A percentile compares a stretch with the other conserved stretches of the same genome.
These are phyloP conservation scores for Arabidopsis thaliana DNA, from an alignment of 345 rosid genomes.

Conservation along the genomic window DNA sequence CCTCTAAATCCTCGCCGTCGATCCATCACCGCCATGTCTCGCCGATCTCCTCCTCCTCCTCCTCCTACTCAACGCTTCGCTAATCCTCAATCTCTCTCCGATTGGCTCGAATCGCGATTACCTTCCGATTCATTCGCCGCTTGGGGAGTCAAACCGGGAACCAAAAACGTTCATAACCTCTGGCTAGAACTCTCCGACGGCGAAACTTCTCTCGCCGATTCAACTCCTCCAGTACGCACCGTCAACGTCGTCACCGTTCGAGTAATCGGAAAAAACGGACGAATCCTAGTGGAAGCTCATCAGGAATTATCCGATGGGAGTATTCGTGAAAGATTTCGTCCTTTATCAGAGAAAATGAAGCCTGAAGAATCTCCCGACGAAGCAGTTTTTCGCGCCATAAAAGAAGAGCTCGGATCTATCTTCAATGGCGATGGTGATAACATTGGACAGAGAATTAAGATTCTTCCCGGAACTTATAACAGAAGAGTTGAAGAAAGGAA, in stretches of 20 bases:
- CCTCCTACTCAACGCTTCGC: constrained; percentile 53
- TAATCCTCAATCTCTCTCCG: constrained; percentile 79
- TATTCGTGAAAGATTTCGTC: constrained; percentile 65
- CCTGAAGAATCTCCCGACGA: constrained; percentile 67
- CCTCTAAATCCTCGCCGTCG: constrained; percentile 56
- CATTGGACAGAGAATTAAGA: constrained; percentile 26
- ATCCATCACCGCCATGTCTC: constrained; percentile 51
- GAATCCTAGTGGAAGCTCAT: constrained; percentile 65
- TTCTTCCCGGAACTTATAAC: constrained; percentile 63
- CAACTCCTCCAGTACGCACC: constrained; percentile 76
- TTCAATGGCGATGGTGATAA: constrained; percentile 16
- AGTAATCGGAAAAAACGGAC: constrained; percentile 50
- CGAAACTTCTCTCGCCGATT: constrained; percentile 69
- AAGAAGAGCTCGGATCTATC: constrained; percentile 83
- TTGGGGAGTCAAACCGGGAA: constrained; percentile 93
- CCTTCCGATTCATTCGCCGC: constrained; percentile 83
- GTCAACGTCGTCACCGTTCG: constrained; percentile 75
- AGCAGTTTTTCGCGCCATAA: constrained; percentile 71
- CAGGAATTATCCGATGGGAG: constrained; percentile 88
- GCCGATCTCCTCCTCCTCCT: constrained; percentile 46
- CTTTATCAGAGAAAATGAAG: constrained; percentile 93
- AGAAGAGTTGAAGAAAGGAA: constrained; percentile 72
- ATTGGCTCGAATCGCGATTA: constrained; percentile 82
- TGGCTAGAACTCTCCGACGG: constrained; percentile 93
- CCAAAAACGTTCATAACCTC: constrained; percentile 96